These are phyloP conservation scores for Marchantia paleacea DNA, from an alignment of 225 moss, liverwort and hornwort genomes.

Conservation along the genomic window DNA sequence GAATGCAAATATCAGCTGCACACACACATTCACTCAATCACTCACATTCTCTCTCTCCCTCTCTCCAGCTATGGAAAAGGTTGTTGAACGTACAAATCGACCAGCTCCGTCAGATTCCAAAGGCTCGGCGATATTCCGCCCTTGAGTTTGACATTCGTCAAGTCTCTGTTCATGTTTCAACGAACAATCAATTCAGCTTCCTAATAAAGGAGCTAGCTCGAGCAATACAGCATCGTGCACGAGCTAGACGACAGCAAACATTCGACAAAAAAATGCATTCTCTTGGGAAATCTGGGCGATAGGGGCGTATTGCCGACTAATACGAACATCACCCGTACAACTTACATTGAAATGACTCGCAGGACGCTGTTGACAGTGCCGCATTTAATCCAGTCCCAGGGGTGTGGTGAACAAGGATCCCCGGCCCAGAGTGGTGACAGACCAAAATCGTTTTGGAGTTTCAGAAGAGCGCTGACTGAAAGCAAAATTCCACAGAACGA, in stretches of 20 bases:
- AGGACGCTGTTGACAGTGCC: not conserved
- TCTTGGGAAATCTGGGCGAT: too few relatives aligned
- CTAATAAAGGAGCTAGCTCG: too few relatives aligned
- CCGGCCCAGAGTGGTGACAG: conserved; percentile 1
- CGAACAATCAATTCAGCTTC: too few relatives aligned
- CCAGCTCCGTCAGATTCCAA: not conserved
- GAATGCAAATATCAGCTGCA: too few relatives aligned
- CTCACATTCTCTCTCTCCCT: too few relatives aligned
- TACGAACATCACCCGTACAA: not conserved
- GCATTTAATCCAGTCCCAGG: not conserved
- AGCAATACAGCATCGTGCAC: too few relatives aligned
- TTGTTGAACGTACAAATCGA: not conserved
- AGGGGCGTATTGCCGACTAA: too few relatives aligned
- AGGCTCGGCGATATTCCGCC: not conserved
- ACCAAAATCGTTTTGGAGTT: not conserved
- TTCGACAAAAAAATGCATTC: too few relatives aligned
- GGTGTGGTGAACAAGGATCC: not conserved
- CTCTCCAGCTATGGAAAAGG: too few relatives aligned
- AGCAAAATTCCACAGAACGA: too few relatives aligned
- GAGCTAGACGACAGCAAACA: too few relatives aligned
- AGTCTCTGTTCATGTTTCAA: not conserved
- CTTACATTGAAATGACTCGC: not conserved
- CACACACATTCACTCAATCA: too few relatives aligned
- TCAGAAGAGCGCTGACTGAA: not conserved
- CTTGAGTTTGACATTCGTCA: not conserved